These are phyloP conservation scores for Protomyces gravidus DNA, from an alignment of 1,139 yeast genomes.

Conservation along the genomic window DNA sequence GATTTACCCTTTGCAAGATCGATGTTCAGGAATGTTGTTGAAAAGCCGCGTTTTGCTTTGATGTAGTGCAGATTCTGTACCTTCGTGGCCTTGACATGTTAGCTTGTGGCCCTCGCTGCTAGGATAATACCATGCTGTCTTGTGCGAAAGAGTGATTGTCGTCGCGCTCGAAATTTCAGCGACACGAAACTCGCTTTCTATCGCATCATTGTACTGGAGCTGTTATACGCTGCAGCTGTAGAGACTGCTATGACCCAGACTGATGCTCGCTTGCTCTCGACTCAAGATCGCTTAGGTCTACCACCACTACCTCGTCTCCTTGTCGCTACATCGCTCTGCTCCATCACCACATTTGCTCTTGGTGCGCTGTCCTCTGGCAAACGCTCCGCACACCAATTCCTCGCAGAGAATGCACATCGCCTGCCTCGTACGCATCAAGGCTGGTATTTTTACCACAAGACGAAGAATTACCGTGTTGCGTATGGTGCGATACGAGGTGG, in stretches of 20 bases:
- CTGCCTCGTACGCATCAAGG: constrained; percentile 75
- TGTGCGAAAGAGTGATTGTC: too few relatives aligned
- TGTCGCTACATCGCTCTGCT: constrained; percentile 8
- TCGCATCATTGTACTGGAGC: too few relatives aligned
- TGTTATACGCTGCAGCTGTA: too few relatives aligned
- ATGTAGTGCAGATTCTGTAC: neutral
- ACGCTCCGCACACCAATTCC: constrained; percentile 54
- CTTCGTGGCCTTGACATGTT: neutral
- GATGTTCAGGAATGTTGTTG: neutral
- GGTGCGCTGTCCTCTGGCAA: constrained; percentile 65
- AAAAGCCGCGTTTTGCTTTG: neutral
- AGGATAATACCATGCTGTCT: too few relatives aligned
- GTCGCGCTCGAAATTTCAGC: too few relatives aligned
- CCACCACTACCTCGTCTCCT: constrained; percentile 25
- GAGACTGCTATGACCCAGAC: too few relatives aligned
- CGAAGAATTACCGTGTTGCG: constrained; percentile 61
- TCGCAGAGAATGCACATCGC: constrained; percentile 79
- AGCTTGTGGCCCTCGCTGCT: too few relatives aligned
- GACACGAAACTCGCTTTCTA: too few relatives aligned
- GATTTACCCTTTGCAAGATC: neutral
- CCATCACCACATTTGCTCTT: constrained; percentile 40
- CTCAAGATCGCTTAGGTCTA: constrained; percentile 15
- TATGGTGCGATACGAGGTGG: constrained; percentile 22
- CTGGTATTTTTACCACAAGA: constrained; percentile 84
- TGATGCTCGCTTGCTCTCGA: too few relatives aligned